phyloP scores from a whole-genome alignment of 768 basidiomycete species.

The Hypsizygus marmoreus region DNA sequence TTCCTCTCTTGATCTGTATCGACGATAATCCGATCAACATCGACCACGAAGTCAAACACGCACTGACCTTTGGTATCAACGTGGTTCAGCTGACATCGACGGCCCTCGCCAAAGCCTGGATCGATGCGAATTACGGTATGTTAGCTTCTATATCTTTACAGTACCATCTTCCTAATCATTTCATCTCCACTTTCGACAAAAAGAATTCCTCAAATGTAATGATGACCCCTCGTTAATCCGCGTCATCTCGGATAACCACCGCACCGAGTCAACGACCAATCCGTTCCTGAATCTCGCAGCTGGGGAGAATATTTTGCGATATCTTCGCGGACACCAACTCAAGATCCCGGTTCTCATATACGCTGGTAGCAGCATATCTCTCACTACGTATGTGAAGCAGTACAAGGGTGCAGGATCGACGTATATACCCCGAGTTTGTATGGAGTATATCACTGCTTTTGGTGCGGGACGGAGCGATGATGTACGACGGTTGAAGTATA shows the following conservation, averaged over 20 bases:
- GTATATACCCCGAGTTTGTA: neutral
- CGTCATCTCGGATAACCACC: conserved; percentile 32
- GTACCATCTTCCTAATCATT: too few species aligned
- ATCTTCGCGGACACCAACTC: conserved; percentile 22
- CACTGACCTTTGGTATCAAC: conserved; percentile 17
- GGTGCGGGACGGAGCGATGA: neutral
- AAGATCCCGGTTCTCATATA: conserved; percentile 25
- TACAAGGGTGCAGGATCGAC: conserved; percentile 25
- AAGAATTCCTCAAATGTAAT: conserved; percentile 25
- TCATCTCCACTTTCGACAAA: neutral
- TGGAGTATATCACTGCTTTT: conserved; percentile 7
- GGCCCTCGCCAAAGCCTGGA: conserved; percentile 27
- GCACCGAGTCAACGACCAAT: conserved; percentile 16
- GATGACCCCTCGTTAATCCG: conserved; percentile 22
- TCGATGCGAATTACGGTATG: conserved; percentile 26
- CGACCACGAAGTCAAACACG: conserved; percentile 12
- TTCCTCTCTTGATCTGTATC: conserved; percentile 30
- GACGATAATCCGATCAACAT: conserved; percentile 26
- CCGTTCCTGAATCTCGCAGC: conserved; percentile 22
- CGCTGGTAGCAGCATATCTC: conserved; percentile 14
- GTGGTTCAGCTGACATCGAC: conserved; percentile 30
- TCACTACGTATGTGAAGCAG: conserved; percentile 21
- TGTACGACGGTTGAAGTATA: neutral
- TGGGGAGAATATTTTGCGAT: conserved; percentile 26
- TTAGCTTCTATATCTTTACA: too few species aligned